phyloP scores from a whole-genome alignment of 306 rosid genomes.

The Phaseolus lunatus region DNA sequence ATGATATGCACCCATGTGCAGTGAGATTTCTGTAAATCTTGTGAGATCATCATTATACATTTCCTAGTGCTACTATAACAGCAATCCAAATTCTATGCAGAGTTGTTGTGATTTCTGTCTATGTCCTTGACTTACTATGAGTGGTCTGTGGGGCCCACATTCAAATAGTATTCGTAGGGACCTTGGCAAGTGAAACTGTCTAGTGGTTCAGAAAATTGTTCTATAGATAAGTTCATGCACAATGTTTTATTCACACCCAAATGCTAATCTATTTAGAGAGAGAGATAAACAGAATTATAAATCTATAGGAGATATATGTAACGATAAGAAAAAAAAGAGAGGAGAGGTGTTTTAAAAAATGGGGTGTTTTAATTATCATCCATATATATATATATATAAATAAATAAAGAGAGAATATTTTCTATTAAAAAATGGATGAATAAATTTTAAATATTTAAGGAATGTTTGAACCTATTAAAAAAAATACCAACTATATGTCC shows the following conservation, averaged over 20 bases:
- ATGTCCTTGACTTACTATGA: slow-evolving; percentile 48
- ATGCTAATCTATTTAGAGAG: no score
- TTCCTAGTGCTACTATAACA: slow-evolving; percentile 37
- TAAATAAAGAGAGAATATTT: no score
- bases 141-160: slow-evolving; percentile 52
- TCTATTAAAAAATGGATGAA: no score
- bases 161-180: slow-evolving; percentile 48
- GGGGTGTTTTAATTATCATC: no score
- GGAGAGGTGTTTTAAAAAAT: no score
- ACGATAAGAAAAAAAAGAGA: no score
- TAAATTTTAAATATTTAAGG: no score
- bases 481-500: no score
- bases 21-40: slow-evolving; percentile 55
- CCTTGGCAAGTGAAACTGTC: slow-evolving; percentile 47
- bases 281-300: no score
- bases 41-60: slow-evolving; percentile 53
- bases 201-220: slow-evolving; percentile 41
- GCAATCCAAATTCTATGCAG: slow-evolving; percentile 44
- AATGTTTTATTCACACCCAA: not conserved
- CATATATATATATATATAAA: no score
- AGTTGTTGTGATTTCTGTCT: slow-evolving; percentile 57
- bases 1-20: slow-evolving; percentile 64
- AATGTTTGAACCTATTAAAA: no score
- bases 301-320: no score
- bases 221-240: slow-evolving; percentile 6